Base-by-base conservation (phyloP, 306 rosid genomes). In the Cercis canadensis region DNA sequence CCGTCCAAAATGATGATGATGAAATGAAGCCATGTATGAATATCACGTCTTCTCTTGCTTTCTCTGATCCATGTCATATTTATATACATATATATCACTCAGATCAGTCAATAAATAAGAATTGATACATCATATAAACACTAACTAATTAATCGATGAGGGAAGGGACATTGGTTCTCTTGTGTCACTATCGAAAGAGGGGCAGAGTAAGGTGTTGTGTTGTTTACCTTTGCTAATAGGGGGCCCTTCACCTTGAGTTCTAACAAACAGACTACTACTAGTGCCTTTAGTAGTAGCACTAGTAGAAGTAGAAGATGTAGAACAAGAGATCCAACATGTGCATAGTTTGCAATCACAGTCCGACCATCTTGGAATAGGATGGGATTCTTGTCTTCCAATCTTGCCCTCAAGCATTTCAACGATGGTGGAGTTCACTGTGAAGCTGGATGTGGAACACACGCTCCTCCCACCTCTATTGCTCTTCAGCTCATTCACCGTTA, bases 1-100 rank as follows among this genome's bases (percentile, higher is more conserved):
- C 97, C 0, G 96, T 89, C 97, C 97, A 95, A n/a, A 91, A 95
- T 1, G 76, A 64, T 0, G 99, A 95, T 0, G 99, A 91, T 5
- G 99, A 95, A 8, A 95, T 91, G 61, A 95, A 95, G 0, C 99
- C 99, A 51, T 95, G 99, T 68, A 95, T 89, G 85, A 95, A 95
- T 37, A 95, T 4, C 33, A 91, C 97, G 47, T 89, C 84, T 50
- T 89, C 96, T 72, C 36, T 16, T 64, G 85, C 83, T 29, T 49
- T 34, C 17, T 65, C 89, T 87, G 77, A n/a, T n/a, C n/a, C n/a
- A 46, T 40, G 73, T 14, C 24, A 43, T 15, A 11, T 19, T 37
- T 8, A 72, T 43, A 64, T 8, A 13, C n/a, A n/a, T n/a, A n/a
- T n/a, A n/a, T n/a, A n/a, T n/a, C n/a, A n/a, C n/a, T n/a, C n/a